Evolutionary conservation across 371 early-diverging fungal species (phyloP).

Genomic region (Mortierella sp.): DNA sequence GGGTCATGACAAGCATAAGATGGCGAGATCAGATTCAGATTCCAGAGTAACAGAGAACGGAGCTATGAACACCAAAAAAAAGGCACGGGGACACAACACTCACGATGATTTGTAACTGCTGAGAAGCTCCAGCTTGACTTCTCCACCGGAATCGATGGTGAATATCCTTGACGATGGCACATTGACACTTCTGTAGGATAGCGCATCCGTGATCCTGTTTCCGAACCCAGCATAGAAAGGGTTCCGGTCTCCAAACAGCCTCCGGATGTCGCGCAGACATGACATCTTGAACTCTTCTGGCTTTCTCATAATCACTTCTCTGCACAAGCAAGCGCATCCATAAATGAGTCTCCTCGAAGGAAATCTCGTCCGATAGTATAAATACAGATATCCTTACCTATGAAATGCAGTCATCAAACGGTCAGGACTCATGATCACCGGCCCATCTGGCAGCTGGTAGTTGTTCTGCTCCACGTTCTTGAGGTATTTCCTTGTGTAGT

Average conservation of each 20-base stretch:
- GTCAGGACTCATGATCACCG: constrained; percentile 98
- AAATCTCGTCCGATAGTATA: background rate
- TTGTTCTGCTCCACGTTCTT: constrained; percentile 90
- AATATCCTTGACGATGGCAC: constrained; percentile 96
- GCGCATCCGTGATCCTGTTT: constrained; percentile 73
- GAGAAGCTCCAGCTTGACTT: constrained; percentile 91
- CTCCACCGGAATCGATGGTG: constrained; percentile 95
- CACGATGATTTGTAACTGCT: constrained; percentile 83
- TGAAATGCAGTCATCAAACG: constrained; percentile 94
- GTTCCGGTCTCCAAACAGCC: constrained; percentile 82
- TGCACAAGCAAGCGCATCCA: background rate
- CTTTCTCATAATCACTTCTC: constrained; percentile 94
- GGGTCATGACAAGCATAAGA: background rate
- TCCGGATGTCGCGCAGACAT: constrained; percentile 91
- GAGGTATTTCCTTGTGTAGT: constrained; percentile 93
- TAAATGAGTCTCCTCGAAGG: too few relatives aligned
- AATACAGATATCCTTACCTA: constrained; percentile 45
- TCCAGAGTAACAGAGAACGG: too few relatives aligned
- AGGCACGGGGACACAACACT: too few relatives aligned
- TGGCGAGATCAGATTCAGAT: too few relatives aligned
- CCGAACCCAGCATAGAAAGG: constrained; percentile 95
- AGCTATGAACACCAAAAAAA: too few relatives aligned
- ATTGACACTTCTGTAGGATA: constrained; percentile 95
- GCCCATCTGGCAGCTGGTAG: constrained; percentile 95
- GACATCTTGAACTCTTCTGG: constrained; percentile 99